Base-by-base conservation (phyloP, 148 eudicot genomes). In the Dianthus caryophyllus region DNA sequence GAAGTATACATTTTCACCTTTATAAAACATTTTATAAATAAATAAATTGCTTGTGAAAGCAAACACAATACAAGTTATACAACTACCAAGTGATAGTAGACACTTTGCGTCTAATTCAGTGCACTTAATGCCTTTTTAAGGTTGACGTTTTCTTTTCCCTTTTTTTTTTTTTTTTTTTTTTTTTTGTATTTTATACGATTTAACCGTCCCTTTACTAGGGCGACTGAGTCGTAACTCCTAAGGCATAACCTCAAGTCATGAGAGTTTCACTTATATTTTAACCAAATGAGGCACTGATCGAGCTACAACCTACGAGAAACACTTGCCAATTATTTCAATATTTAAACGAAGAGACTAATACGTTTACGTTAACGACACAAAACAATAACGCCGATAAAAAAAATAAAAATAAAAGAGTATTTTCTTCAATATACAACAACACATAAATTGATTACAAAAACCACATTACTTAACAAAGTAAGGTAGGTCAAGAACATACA, bases 401-500 rank as follows among this genome's bases (percentile, higher is more conserved):
- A n/a, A n/a, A 17, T 26, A 27, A 15, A 49, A 14, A 27, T 16
- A 43, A 26, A 33, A 61, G 67, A 60, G 53, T 71, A 50, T 39
- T 56, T 47, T 61, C 38, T 39, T 22, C 29, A 72, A 72, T 64
- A 72, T 72, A 72, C 75, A 72, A 54, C 20, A 41, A 52, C 27
- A 39, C 24, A 54, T 43, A 53, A 64, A 29, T n/a, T 44, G 22
- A 21, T 20, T 49, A 26, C 39, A 24, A 61, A 21, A 61, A 33
- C 38, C 29, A 14, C 4, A 60, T 70, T 71, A 90, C 87, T 94
- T 94, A 64, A 94, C 74, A 51, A 61, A 90, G 98, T 94, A 94
- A 76, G 98, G 98, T 70, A 94, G 90, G 87, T 94, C 56, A 52
- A 90, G 84, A 54, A 82, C 97, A 72, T 90, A 93, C 68, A 93